Conservation (phyloP, 768 basidiomycete species). For the Coprinopsis sp. region DNA sequence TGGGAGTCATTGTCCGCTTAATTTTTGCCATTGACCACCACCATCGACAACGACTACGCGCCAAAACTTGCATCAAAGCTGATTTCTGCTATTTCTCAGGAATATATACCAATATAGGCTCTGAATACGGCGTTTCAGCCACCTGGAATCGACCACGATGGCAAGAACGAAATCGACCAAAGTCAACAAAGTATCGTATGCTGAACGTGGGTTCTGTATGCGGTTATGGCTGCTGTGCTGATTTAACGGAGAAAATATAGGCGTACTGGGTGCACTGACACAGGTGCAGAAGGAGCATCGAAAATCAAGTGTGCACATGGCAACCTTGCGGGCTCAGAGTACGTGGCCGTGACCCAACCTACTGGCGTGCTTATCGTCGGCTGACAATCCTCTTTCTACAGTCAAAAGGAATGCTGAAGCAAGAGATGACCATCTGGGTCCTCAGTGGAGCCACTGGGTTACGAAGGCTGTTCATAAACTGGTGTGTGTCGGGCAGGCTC, state of each 20-base stretch:
- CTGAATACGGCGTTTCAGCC: too few species aligned
- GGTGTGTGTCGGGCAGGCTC: background rate
- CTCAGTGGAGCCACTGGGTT: slow-evolving; percentile 6
- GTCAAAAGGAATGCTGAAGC: slow-evolving; percentile 9
- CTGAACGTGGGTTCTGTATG: too few species aligned
- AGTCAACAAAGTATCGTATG: too few species aligned
- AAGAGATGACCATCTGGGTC: slow-evolving; percentile 4
- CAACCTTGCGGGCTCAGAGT: slow-evolving; percentile 8
- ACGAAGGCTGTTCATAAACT: slow-evolving; percentile 8
- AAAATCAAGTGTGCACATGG: slow-evolving; percentile 3
- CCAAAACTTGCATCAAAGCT: too few species aligned
- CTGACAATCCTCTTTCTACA: background rate
- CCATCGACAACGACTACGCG: too few species aligned
- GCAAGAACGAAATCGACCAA: too few species aligned
- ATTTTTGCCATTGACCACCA: too few species aligned
- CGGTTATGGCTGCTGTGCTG: too few species aligned
- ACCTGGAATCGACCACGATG: too few species aligned
- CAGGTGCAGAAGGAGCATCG: slow-evolving; percentile 5
- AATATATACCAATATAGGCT: too few species aligned
- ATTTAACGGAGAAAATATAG: slow-evolving; percentile 1
- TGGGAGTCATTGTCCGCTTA: too few species aligned
- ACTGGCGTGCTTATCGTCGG: background rate
- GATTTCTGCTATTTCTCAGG: too few species aligned
- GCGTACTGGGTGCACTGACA: slow-evolving; percentile 6
- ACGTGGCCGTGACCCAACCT: background rate